Conservation (phyloP, 306 rosid genomes). For the Canavalia ensiformis region DNA sequence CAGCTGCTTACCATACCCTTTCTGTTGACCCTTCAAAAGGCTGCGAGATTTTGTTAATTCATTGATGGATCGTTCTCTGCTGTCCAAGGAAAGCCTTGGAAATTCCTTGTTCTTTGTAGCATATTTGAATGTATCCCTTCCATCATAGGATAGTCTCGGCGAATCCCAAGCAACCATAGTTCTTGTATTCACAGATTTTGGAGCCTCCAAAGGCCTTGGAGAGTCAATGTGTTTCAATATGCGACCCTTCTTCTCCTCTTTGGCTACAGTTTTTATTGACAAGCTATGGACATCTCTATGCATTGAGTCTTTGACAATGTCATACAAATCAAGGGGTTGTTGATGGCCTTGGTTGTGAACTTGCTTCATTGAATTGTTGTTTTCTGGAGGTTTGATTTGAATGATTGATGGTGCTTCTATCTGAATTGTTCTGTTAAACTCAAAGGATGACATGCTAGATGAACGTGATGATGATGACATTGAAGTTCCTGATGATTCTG, state of each 20-base stretch:
- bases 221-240: constrained; percentile 77
- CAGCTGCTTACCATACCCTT: constrained; percentile 53
- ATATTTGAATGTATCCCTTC: constrained; percentile 65
- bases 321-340: constrained; percentile 56
- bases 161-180: constrained; percentile 50
- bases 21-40: constrained; percentile 58
- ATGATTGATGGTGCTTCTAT: constrained; percentile 57
- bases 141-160: constrained; percentile 88
- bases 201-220: constrained; percentile 70
- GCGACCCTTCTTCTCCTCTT: constrained; percentile 57
- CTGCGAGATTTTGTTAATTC: constrained; percentile 58
- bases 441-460: constrained; percentile 86
- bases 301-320: constrained; percentile 64
- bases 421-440: constrained; percentile 66
- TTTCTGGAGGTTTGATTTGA: constrained; percentile 53
- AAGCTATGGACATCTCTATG: constrained; percentile 64
- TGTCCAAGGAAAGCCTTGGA: constrained; percentile 94
- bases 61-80: constrained; percentile 63
- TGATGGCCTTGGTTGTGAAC: constrained; percentile 36
- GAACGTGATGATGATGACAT: constrained; percentile 81
- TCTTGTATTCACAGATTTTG: constrained; percentile 50
- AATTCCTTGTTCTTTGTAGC: constrained; percentile 69
- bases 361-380: constrained; percentile 52
- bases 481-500: constrained; percentile 79
- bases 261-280: constrained; percentile 63